Evolutionary conservation across 441 rosid genomes (phyloP).

Genomic region (Jatropha multifida): DNA sequence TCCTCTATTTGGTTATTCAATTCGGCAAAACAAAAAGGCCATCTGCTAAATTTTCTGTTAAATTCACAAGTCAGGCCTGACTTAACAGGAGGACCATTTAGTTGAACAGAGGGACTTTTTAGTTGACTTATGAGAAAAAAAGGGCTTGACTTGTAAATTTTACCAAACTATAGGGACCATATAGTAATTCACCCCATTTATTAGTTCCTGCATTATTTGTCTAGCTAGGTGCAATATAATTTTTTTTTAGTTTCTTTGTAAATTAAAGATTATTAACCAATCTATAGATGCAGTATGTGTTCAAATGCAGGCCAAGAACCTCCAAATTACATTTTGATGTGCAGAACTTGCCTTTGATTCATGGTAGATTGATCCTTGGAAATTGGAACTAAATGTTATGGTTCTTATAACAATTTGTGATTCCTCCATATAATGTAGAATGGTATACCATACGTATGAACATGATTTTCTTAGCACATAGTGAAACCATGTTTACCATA

Average conservation of each 20-base stretch:
- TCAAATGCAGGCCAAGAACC: neutral
- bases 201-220: neutral
- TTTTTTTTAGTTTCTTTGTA: neutral
- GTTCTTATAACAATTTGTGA: neutral
- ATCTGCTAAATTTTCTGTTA: too few species aligned
- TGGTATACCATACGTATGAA: neutral
- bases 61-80: too few species aligned
- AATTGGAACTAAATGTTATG: neutral
- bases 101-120: too few species aligned
- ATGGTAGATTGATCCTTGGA: neutral
- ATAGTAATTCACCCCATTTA: neutral
- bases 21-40: too few species aligned
- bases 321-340: neutral
- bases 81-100: too few species aligned
- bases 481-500: neutral
- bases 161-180: too few species aligned
- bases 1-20: too few species aligned
- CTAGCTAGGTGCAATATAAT: neutral
- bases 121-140: too few species aligned
- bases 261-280: neutral
- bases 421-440: neutral
- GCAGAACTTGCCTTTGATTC: constrained; percentile 5
- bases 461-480: neutral
- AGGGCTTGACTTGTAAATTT: too few species aligned
- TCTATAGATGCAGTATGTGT: neutral